Evolutionary conservation across 108 stramenopile species (phyloP), one percentile per base, ranked within the genome.

Genomic region (Aurantiochytrium sp.): DNA sequence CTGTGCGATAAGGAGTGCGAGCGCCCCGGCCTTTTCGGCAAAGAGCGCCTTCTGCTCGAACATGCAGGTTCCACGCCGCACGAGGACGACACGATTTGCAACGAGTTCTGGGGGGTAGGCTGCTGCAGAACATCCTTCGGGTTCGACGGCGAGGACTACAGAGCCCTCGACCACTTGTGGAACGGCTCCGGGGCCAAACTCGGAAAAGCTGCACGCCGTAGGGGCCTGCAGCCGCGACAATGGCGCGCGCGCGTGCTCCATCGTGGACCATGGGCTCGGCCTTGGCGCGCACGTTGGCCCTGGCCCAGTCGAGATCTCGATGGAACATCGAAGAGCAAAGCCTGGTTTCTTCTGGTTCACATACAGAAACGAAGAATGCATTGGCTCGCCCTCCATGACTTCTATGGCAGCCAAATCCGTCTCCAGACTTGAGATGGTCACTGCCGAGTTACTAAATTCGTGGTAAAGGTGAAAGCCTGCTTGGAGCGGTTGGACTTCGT

Each of bases 21-120:
- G 10, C 19, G 90, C 90, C 5, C 90, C 90, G 57, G 76, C 90
- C 25, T 91, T 12, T 25, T 89, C 57, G 5, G 90, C 88, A 8
- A 83, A 28, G 49, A 60, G 25, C 21, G 89, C 88, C 51, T 91
- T 91, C 3, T 91, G 60, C 88, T 91, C 90, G 49, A 91, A 91
- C 45, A 89, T 60, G 59, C 90, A 91, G 29, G 57, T n/a, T 23
- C 90, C 90, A 28, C 90, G 90, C 18, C 23, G 60, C 29, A 60
- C 90, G 10, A 91, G 19, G 12, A 91, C 47, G 23, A 91, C 5
- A 25, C 51, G 45, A 53, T 83, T 53, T 45, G 45, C 49, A 12
- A 83, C 64, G 8, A 23, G 87, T 60, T 83, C 87, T 0, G 29
- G 55, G 5, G 58, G 87, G 18, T 59, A 58, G 14, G 58, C 55